Base-by-base conservation (phyloP, 108 stramenopile species). In the Parietichytrium sp. region DNA sequence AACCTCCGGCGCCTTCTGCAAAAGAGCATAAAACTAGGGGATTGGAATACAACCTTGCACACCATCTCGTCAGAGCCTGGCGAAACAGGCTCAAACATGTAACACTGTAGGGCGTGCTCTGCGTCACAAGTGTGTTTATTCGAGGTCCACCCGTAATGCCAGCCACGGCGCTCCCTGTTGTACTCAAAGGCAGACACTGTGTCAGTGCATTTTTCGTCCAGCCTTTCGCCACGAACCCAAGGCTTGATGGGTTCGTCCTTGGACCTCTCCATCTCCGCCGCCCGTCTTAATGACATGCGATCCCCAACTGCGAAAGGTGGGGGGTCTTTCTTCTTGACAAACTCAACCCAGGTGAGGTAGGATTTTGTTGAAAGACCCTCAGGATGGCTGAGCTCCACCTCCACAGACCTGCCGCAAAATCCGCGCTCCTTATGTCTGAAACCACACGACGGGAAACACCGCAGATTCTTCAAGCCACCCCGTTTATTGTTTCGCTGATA, bases 401-500 rank as follows among this genome's bases (percentile, higher is more conserved):
- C 61, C 61, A 72, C 29, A 27, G 61, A 72, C 20, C 61, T 33
- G 29, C 61, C 61, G 42, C 61, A 72, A 45, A 72, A 72, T 27
- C 61, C 61, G 15, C 45, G 36, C 45, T 72, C 61, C 20, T 72
- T 72, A 42, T 72, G 61, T 47, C 61, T 33, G 20, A 72, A 72
- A n/a, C 61, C 61, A 27, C 61, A 72, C 10, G 61, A 72, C 16
- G 61, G 61, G 25, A 72, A 72, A 38, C 61, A 72, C 6, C 61
- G 33, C 6, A 72, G 3, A 20, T 72, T 72, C 25, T 72, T 72
- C 0, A 72, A 42, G 6, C 61, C 61, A 7, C 61, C 61, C 0
- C 61, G 61, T 38, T 72, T 72, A 25, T 72, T 72, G 61, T 72
- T 72, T 6, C 61, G 61, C 42, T 72, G 61, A 20, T 72, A 72